A percentile compares a stretch with the other conserved stretches of the same genome.
Conservation (phyloP, 2,329 filamentous ascomycete genomes). For the Paecilomyces fulvus region DNA sequence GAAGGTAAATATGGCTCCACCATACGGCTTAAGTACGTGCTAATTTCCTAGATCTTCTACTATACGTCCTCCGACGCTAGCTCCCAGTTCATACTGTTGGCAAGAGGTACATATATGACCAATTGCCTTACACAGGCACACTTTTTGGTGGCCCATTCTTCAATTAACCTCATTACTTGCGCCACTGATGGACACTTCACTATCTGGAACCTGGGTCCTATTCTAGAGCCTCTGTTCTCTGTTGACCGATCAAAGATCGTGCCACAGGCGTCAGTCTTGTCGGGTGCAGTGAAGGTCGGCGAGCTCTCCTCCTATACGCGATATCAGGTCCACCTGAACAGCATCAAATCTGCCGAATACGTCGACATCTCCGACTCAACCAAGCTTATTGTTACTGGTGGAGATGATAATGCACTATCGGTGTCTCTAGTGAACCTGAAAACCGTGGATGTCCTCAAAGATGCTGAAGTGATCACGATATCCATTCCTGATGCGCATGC, state of each 20-base stretch:
- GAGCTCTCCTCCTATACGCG: constrained; percentile 26
- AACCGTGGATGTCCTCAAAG: constrained; percentile 3
- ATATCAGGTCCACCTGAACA: constrained; percentile 64
- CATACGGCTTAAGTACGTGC: constrained; percentile 1
- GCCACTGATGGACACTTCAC: constrained; percentile 74
- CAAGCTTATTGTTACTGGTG: constrained; percentile 60
- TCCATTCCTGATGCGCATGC: constrained; percentile 37
- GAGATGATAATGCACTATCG: constrained; percentile 78
- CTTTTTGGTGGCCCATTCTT: constrained; percentile 31
- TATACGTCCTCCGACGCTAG: constrained; percentile 19
- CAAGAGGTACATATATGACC: constrained; percentile 55
- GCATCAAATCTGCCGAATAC: constrained; percentile 54
- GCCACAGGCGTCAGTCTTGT: constrained; percentile 16
- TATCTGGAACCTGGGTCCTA: constrained; percentile 44
- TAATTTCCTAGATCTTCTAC: constrained; percentile 37
- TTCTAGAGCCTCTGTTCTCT: constrained; percentile 20
- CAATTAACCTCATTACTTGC: constrained; percentile 49
- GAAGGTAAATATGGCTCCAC: constrained; percentile 36
- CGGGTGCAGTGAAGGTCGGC: constrained; percentile 8
- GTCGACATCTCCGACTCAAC: constrained; percentile 21
- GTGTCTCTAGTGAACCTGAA: constrained; percentile 39
- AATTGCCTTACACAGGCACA: constrained; percentile 64
- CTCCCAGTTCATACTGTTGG: constrained; percentile 36
- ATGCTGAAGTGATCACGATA: constrained; percentile 20
- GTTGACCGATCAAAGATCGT: constrained; percentile 12